phyloP scores from a whole-genome alignment of 345 rosid genomes.

The Anacardium occidentale region DNA sequence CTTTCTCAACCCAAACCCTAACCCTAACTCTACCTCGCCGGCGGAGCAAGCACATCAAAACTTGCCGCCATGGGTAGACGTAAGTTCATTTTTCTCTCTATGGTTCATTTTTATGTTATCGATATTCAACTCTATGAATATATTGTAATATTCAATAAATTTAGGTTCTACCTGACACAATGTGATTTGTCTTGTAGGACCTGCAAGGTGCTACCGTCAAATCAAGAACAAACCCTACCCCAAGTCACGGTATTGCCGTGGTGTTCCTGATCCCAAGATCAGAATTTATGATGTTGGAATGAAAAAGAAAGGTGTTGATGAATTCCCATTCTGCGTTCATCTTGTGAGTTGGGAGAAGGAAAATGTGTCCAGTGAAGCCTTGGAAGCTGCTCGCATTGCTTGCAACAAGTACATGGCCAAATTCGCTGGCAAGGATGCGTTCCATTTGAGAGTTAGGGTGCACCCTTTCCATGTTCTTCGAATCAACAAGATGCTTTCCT shows the following conservation, averaged over 20 bases:
- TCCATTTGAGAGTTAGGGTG: slow-evolving; percentile 59
- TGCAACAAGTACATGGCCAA: slow-evolving; percentile 62
- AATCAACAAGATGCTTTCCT: slow-evolving; percentile 64
- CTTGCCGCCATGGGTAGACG: slow-evolving; percentile 36
- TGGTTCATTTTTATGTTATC: not conserved
- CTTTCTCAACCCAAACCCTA: not conserved
- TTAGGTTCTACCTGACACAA: not conserved
- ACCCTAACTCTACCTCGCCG: not conserved
- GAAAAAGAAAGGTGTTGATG: slow-evolving; percentile 64
- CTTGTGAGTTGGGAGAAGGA: slow-evolving; percentile 61
- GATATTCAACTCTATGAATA: no score
- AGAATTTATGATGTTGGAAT: slow-evolving; percentile 61
- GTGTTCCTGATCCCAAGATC: slow-evolving; percentile 60
- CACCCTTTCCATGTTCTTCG: slow-evolving; percentile 62
- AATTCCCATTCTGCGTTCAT: slow-evolving; percentile 57
- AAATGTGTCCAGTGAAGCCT: slow-evolving; percentile 56
- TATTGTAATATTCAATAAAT: no score
- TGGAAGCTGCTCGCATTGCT: slow-evolving; percentile 59
- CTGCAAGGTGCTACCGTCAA: slow-evolving; percentile 43
- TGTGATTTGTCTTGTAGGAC: slow-evolving; percentile 18
- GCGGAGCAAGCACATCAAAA: not conserved
- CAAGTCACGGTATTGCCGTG: slow-evolving; percentile 53
- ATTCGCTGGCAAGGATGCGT: slow-evolving; percentile 57
- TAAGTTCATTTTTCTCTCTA: slow-evolving; percentile 4
- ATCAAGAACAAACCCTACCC: slow-evolving; percentile 61